Percentiles rank a stretch among this genome's conserved stretches.
Evolutionary conservation across 2,329 filamentous ascomycete species (phyloP).

Genomic region (Gaeumannomyces sp.): DNA sequence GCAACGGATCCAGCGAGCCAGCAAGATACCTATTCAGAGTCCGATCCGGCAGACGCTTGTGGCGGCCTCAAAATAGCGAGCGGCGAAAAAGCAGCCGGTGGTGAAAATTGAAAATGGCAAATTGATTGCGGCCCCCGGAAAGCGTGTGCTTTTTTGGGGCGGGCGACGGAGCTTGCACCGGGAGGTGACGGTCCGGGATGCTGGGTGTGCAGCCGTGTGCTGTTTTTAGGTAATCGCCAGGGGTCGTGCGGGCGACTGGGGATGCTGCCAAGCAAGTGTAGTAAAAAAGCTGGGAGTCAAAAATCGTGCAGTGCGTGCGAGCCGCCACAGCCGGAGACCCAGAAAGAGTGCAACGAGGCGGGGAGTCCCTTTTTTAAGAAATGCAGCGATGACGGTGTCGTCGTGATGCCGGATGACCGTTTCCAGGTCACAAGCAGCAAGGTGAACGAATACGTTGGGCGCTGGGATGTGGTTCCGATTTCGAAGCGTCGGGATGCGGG

Average conservation of each 20-base stretch:
- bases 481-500: background rate
- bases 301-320: background rate
- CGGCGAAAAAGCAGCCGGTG: background rate
- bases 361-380: background rate
- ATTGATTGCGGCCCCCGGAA: background rate
- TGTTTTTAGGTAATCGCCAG: background rate
- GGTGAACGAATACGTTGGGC: slow-evolving; percentile 12
- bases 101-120: background rate
- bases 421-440: background rate
- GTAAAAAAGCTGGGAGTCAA: background rate
- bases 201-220: background rate
- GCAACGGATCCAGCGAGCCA: background rate
- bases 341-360: background rate
- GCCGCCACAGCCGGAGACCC: background rate
- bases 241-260: background rate
- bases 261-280: background rate
- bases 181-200: background rate
- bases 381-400: background rate
- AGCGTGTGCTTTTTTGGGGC: background rate
- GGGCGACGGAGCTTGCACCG: slow-evolving; percentile 1
- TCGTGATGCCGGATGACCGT: slow-evolving; percentile 10
- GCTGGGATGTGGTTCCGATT: slow-evolving; percentile 14
- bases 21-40: background rate
- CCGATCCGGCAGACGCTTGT: background rate
- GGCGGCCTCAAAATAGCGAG: background rate